phyloP scores from a whole-genome alignment of 148 eudicot genomes.

The Camellia granthamiana region DNA sequence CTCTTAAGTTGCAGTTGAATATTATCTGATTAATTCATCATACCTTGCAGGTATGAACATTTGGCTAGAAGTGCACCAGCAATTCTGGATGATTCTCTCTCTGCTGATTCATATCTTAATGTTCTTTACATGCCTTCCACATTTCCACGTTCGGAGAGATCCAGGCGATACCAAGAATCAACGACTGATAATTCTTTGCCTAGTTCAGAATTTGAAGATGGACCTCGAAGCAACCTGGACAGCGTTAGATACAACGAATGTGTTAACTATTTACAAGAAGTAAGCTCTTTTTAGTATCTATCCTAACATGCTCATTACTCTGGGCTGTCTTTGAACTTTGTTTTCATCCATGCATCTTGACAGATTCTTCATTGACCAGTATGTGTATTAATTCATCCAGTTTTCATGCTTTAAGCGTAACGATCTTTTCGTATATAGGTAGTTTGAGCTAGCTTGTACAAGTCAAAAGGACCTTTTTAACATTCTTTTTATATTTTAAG shows the following conservation, averaged over 20 bases:
- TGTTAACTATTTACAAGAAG: slow-evolving; percentile 87
- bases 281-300: slow-evolving; percentile 29
- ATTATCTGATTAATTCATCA: slow-evolving; percentile 19
- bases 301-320: neutral
- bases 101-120: slow-evolving; percentile 98
- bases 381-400: neutral
- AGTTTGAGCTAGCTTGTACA: neutral
- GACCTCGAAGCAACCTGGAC: slow-evolving; percentile 94
- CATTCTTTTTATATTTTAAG: neutral
- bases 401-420: neutral
- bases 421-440: neutral
- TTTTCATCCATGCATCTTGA: neutral
- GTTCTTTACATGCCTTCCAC: slow-evolving; percentile 97
- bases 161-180: slow-evolving; percentile 60
- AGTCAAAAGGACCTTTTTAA: neutral
- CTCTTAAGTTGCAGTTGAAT: neutral
- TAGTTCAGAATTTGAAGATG: slow-evolving; percentile 60
- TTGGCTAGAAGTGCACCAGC: slow-evolving; percentile 97
- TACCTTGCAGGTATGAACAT: slow-evolving; percentile 79
- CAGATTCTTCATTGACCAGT: neutral
- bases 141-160: slow-evolving; percentile 92
- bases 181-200: slow-evolving; percentile 49
- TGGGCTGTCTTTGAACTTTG: neutral
- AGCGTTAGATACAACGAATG: slow-evolving; percentile 82
- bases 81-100: slow-evolving; percentile 91